Base-by-base conservation (phyloP, 345 rosid genomes). In the Toxicodendron radicans region DNA sequence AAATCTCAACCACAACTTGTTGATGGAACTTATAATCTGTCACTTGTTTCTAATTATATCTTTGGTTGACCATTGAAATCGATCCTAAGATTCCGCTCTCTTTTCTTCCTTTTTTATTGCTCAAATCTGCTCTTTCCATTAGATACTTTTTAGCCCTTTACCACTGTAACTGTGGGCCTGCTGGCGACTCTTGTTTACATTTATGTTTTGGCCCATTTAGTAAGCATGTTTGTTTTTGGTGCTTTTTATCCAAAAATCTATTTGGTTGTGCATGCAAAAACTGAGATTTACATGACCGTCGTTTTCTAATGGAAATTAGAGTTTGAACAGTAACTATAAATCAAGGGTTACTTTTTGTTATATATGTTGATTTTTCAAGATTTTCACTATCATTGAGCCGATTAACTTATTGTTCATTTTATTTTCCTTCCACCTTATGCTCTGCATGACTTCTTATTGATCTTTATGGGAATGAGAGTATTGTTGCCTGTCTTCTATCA, bases 1-100 rank as follows among this genome's bases (percentile, higher is more conserved):
- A 88, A 78, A 32, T 69, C 59, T 72, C 58, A 56, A 32, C 3
- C 53, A 57, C 32, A 41, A 21, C 73, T 32, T 61, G n/a, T 17
- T 38, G 56, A 60, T 54, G 14, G 1, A 68, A 61, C 13, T 23
- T 60, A 16, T 13, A 27, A 43, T 61, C 66, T 24, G 17, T 59
- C 33, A 5, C 18, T 3, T 27, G 23, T 66, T 7, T 48, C 27
- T 18, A 11, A 12, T 57, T 24, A 38, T 56, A 38, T 38, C 23
- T 13, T 56, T 69, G 33, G 63, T 38, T 17, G 13, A 56, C 38
- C 20, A 45, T 59, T 68, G 27, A 16, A 56, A 46, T 64, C n/a
- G 59, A n/a, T 23, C 4, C n/a, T 18, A 59, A 8, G 43, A 23
- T 17, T 64, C 21, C 45, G 23, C 43, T 13, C 20, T 33, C 45